phyloP scores from a whole-genome alignment of 371 early-diverging fungal species.

The Syncephalastrum contaminatum region DNA sequence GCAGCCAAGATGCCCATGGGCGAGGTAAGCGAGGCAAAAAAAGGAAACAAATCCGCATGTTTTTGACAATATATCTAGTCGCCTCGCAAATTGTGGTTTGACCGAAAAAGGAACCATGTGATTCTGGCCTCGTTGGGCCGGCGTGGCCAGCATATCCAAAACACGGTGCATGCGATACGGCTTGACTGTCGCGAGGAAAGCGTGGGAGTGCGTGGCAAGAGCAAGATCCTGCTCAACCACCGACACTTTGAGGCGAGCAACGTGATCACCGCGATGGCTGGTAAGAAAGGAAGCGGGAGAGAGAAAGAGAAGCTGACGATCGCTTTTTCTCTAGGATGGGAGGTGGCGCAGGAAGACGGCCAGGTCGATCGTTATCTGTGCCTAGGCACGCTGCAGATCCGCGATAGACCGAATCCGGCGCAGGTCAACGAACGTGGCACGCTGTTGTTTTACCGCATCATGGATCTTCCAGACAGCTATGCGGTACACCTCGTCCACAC shows the following conservation, averaged over 20 bases:
- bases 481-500: slow-evolving; percentile 30
- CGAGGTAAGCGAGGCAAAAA: too few relatives aligned
- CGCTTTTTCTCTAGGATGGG: slow-evolving; percentile 28
- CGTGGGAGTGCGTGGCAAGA: too few relatives aligned
- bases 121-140: too few relatives aligned
- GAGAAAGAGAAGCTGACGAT: slow-evolving; percentile 10
- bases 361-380: slow-evolving; percentile 38
- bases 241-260: background rate
- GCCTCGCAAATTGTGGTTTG: too few relatives aligned
- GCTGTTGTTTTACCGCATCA: slow-evolving; percentile 32
- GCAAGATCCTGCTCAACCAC: too few relatives aligned
- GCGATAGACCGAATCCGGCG: slow-evolving; percentile 4
- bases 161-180: too few relatives aligned
- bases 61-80: too few relatives aligned
- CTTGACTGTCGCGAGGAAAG: too few relatives aligned
- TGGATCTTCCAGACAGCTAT: slow-evolving; percentile 5
- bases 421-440: slow-evolving; percentile 28
- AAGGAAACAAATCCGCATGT: too few relatives aligned
- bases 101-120: too few relatives aligned
- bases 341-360: slow-evolving; percentile 9
- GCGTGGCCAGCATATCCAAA: too few relatives aligned
- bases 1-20: too few relatives aligned
- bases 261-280: slow-evolving; percentile 5
- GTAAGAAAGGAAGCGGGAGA: background rate
- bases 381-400: slow-evolving; percentile 32